phyloP scores from a whole-genome alignment of 495 filamentous ascomycete genomes.

The Penicillium simplicissimum region DNA sequence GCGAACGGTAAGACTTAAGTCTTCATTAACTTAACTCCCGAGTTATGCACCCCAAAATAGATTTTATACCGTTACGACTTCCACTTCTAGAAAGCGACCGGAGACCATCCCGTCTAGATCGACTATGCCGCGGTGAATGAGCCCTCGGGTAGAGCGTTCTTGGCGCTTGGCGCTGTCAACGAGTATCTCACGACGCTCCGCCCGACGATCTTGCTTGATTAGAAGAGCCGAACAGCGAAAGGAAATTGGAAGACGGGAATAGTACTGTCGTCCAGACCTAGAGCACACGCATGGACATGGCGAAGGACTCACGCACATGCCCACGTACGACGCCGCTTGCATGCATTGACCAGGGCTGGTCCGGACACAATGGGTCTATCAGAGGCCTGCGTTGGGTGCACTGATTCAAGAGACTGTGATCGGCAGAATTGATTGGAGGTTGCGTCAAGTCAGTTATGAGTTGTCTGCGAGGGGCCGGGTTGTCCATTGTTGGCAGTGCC shows the following conservation, averaged over 20 bases:
- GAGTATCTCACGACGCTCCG: neutral
- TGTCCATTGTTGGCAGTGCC: conserved; percentile 1
- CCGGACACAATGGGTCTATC: neutral
- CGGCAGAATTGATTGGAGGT: neutral
- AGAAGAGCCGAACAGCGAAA: neutral
- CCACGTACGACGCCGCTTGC: neutral
- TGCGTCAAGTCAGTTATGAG: neutral
- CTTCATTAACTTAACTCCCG: no score
- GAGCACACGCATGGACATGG: neutral
- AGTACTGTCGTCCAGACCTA: neutral
- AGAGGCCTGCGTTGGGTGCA: neutral
- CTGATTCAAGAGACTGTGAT: neutral
- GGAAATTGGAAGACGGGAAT: neutral
- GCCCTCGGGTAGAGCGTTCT: conserved; percentile 4
- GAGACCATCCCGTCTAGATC: neutral
- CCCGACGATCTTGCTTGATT: conserved; percentile 3
- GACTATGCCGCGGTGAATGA: neutral
- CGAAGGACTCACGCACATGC: conserved; percentile 1
- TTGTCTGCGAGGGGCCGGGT: neutral
- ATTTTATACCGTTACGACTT: neutral
- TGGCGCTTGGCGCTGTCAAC: conserved; percentile 8
- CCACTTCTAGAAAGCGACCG: neutral
- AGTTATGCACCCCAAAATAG: no score
- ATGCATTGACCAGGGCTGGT: neutral
- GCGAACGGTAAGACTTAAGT: no score